Base-by-base conservation (phyloP, 345 rosid species). In the Sisymbrium altissimum region DNA sequence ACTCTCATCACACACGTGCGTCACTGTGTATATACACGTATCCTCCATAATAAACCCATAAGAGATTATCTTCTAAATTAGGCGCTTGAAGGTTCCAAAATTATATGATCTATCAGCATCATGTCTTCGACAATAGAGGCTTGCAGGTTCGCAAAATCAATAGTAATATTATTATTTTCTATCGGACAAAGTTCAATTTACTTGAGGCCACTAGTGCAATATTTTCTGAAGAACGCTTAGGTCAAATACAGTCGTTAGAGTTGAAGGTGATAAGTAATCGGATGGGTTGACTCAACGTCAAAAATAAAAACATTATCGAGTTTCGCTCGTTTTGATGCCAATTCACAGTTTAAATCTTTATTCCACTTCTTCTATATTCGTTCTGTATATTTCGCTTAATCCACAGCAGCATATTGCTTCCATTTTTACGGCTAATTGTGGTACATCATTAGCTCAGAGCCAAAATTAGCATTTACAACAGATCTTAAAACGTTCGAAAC, bases 1-100 rank as follows among this genome's bases (percentile, higher is more conserved):
- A 53, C 53, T 23, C 64, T 12, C 30, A 39, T 52, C 70, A 13
- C 69, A 18, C 79, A 76, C 79, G 75, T 69, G 79, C 39, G 58
- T 53, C 57, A 21, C 58, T 72, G 25, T 53, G 36, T n/a, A 55
- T 10, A 55, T 6, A 54, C 60, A 15, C 21, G 21, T 55, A 55
- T 4, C 7, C 39, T 19, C 14, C 29, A 49, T 10, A 19, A 14
- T 29, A 25, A 9, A 19, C 9, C n/a, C 29, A 13, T 40, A 45
- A 14, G 19, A 14, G 29, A 27, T 14, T 54, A 49, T 27, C 38
- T 54, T 14, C 58, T n/a, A 4, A 23, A 11, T 52, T 3, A 23
- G 15, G 3, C 11, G 8, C 60, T 55, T 55, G 39, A 55, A 55
- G 21, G 39, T 30, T 55, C 59, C 19, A 21, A 13, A 53, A 12